Base-by-base conservation (phyloP, 805 yeast genomes). In the Yarrowia sp. region DNA sequence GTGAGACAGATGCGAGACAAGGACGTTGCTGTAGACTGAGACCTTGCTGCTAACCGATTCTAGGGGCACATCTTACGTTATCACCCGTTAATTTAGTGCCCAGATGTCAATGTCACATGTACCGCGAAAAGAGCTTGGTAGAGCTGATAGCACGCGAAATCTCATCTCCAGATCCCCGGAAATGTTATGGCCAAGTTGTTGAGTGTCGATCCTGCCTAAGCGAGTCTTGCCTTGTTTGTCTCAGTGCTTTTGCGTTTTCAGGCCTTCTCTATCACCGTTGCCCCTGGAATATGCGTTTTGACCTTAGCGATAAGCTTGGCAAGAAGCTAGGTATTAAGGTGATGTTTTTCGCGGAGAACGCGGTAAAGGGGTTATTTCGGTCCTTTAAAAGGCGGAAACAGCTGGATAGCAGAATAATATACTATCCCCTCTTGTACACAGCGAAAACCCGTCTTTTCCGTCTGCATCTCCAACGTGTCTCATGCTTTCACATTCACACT, bases 401-500 rank as follows among this genome's bases (percentile, higher is more conserved):
- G n/a, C n/a, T n/a, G n/a, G n/a, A n/a, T n/a, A n/a, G n/a, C n/a
- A n/a, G n/a, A n/a, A n/a, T n/a, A n/a, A n/a, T n/a, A n/a, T n/a
- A n/a, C n/a, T n/a, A n/a, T n/a, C n/a, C n/a, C n/a, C n/a, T n/a
- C n/a, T n/a, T n/a, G n/a, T n/a, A n/a, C n/a, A n/a, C n/a, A n/a
- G n/a, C n/a, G n/a, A n/a, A n/a, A n/a, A n/a, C n/a, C n/a, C n/a
- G n/a, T n/a, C 24, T 10, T 13, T 38, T n/a, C 46, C 5, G 18
- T 6, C 27, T 42, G 13, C 14, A 16, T 21, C 6, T 8, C 16
- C 32, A 16, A 27, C 16, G 24, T 44, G 16, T 27, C 51, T 27
- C 51, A 27, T 27, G 36, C 27, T 47, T 31, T 47, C 55, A 47
- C 55, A 31, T 47, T 47, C 55, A 32, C 38, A 29, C 38, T 31